Conservation (phyloP, 106 monocot genomes). For the Xerophyta viscosa region DNA sequence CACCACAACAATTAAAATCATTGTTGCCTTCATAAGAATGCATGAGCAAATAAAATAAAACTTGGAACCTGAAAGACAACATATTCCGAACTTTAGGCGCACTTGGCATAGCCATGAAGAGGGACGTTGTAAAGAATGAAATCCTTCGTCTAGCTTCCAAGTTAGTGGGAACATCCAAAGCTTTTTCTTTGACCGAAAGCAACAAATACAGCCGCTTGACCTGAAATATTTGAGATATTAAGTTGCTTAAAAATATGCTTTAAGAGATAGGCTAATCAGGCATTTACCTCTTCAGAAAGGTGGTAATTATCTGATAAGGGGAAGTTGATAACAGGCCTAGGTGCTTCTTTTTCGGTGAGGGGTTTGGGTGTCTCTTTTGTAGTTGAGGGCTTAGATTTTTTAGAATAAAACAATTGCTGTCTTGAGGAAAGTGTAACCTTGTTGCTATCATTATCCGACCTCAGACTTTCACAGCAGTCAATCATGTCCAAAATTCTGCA, state of each 20-base stretch:
- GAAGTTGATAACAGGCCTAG: conserved; percentile 23
- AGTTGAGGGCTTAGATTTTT: too few species aligned
- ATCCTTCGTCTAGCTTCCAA: conserved; percentile 65
- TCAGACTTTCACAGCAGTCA: conserved; percentile 18
- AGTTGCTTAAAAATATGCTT: not conserved
- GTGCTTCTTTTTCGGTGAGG: too few species aligned
- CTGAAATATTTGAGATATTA: conserved; percentile 17
- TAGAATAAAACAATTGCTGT: conserved; percentile 42
- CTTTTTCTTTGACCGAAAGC: conserved; percentile 56
- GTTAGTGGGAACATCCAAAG: conserved; percentile 49
- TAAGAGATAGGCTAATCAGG: not conserved
- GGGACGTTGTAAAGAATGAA: conserved; percentile 68
- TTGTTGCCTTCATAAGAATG: too few species aligned
- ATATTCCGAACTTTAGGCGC: conserved; percentile 61
- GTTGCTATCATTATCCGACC: conserved; percentile 13
- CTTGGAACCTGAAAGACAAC: conserved; percentile 82
- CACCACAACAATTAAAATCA: too few species aligned
- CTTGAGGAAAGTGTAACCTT: too few species aligned
- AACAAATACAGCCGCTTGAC: conserved; percentile 53
- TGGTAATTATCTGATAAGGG: conserved; percentile 34
- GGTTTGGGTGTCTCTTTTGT: too few species aligned
- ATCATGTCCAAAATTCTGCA: conserved; percentile 49
- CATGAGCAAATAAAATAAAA: too few species aligned
- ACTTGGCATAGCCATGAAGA: conserved; percentile 68
- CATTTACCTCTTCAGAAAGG: conserved; percentile 38